Conservation (phyloP, 2,329 filamentous ascomycete genomes). For the Cercospora nicotianae region DNA sequence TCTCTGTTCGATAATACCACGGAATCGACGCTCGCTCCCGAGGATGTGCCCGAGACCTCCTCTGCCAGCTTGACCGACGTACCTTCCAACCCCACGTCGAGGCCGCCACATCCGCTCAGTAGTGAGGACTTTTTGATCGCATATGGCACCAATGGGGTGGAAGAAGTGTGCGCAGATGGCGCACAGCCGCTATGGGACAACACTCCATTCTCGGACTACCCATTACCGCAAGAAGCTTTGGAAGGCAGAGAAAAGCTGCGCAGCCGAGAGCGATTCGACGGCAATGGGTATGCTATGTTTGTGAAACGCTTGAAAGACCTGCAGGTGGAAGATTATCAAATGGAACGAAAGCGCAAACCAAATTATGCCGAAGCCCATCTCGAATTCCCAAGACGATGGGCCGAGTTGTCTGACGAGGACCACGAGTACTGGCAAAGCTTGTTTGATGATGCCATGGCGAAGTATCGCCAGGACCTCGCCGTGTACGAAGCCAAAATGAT, state of each 20-base stretch:
- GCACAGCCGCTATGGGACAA: slow-evolving; percentile 31
- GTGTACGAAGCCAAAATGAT: slow-evolving; percentile 37
- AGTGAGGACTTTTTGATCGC: slow-evolving; percentile 35
- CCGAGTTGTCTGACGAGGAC: slow-evolving; percentile 28
- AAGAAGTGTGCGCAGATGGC: slow-evolving; percentile 23
- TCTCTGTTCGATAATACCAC: slow-evolving; percentile 58
- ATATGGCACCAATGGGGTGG: slow-evolving; percentile 31
- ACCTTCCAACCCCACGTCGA: slow-evolving; percentile 33
- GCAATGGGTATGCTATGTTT: slow-evolving; percentile 37
- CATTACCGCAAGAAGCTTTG: slow-evolving; percentile 27
- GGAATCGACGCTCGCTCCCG: slow-evolving; percentile 35
- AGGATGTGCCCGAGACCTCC: slow-evolving; percentile 33
- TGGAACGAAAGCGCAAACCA: slow-evolving; percentile 30
- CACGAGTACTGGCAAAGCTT: slow-evolving; percentile 33
- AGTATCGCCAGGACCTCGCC: slow-evolving; percentile 34
- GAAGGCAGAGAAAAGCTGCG: slow-evolving; percentile 23
- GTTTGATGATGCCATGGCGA: slow-evolving; percentile 32
- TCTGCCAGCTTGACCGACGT: slow-evolving; percentile 33
- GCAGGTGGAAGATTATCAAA: slow-evolving; percentile 31
- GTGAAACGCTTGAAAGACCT: slow-evolving; percentile 26
- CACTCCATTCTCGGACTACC: slow-evolving; percentile 26
- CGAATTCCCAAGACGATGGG: slow-evolving; percentile 35
- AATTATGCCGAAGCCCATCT: slow-evolving; percentile 33
- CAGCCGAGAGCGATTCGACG: slow-evolving; percentile 18
- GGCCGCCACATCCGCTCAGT: slow-evolving; percentile 30